These are phyloP conservation scores for Geranium incanum DNA, from an alignment of 441 rosid species.

Conservation along the genomic window DNA sequence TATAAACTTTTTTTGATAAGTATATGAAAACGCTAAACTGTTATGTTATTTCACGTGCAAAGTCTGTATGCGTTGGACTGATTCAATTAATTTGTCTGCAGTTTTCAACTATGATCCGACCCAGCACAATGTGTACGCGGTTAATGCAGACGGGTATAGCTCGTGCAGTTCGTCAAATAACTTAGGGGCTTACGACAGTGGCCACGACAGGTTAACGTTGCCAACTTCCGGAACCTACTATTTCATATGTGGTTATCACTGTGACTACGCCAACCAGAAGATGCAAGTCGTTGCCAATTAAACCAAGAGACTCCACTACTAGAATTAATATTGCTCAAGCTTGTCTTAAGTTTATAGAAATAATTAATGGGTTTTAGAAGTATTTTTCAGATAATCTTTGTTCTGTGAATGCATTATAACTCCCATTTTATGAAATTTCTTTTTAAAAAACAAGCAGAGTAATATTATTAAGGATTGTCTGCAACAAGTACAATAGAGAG, in stretches of 20 bases:
- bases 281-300: not conserved
- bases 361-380: too few species aligned
- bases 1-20: too few species aligned
- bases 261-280: not conserved
- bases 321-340: too few species aligned
- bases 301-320: not conserved
- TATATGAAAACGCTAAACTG: too few species aligned
- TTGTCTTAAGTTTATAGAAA: too few species aligned
- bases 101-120: not conserved
- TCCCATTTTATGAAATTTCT: too few species aligned
- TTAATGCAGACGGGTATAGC: not conserved
- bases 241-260: not conserved
- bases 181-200: not conserved
- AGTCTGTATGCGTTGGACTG: not conserved
- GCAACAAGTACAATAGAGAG: too few species aligned
- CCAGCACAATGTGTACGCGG: not conserved
- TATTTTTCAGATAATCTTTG: too few species aligned
- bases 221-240: not conserved
- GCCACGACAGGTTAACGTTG: not conserved
- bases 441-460: too few species aligned
- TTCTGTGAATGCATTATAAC: too few species aligned
- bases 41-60: too few species aligned
- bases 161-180: not conserved
- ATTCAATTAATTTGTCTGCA: not conserved
- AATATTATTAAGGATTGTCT: too few species aligned